Evolutionary conservation across 371 early-diverging fungal species (phyloP).

Genomic region (Mucor indicus): DNA sequence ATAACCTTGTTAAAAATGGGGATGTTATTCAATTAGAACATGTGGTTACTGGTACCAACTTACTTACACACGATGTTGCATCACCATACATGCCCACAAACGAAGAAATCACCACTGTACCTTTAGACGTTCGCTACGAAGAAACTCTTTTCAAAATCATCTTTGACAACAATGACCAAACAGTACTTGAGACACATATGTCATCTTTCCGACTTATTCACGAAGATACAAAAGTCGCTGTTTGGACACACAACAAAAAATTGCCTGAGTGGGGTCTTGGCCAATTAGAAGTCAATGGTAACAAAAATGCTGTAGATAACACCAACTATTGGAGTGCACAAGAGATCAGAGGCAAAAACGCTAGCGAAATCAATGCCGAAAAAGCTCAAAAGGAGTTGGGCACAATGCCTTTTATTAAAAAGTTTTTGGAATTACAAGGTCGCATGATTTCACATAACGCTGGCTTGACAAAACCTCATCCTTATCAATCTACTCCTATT

Average conservation of each 20-base stretch:
- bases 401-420: slow-evolving; percentile 68
- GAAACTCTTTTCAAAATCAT: slow-evolving; percentile 68
- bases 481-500: slow-evolving; percentile 82
- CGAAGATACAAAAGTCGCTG: slow-evolving; percentile 75
- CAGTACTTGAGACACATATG: slow-evolving; percentile 53
- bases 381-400: slow-evolving; percentile 36
- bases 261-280: slow-evolving; percentile 96
- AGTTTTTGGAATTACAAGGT: slow-evolving; percentile 87
- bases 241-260: slow-evolving; percentile 71
- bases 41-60: slow-evolving; percentile 58
- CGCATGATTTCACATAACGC: slow-evolving; percentile 92
- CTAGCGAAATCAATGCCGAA: slow-evolving; percentile 33
- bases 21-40: slow-evolving; percentile 77
- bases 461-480: slow-evolving; percentile 87
- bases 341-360: slow-evolving; percentile 65
- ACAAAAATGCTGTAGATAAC: slow-evolving; percentile 76
- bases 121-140: slow-evolving; percentile 46
- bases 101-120: slow-evolving; percentile 89
- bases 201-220: slow-evolving; percentile 70
- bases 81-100: slow-evolving; percentile 95
- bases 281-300: slow-evolving; percentile 96
- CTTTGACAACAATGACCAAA: slow-evolving; percentile 52
- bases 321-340: slow-evolving; percentile 78
- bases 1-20: slow-evolving; percentile 46
- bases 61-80: slow-evolving; percentile 97